phyloP scores from a whole-genome alignment of 805 yeast species.

The Cyberlindnera sargentensis region DNA sequence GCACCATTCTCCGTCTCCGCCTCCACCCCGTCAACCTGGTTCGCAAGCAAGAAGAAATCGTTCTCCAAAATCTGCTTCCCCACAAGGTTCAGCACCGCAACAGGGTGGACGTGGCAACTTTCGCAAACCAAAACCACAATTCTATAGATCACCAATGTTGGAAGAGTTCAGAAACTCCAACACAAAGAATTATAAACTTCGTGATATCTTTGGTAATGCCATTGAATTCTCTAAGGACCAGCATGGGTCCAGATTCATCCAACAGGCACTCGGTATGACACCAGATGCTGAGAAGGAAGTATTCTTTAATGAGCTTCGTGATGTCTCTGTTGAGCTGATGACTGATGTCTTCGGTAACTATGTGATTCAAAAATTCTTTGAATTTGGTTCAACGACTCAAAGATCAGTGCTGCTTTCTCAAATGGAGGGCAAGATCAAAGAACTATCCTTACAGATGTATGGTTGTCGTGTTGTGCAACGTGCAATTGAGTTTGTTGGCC shows the following conservation, averaged over 20 bases:
- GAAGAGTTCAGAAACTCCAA: conserved; percentile 73
- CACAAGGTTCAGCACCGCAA: conserved; percentile 11
- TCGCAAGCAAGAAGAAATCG: conserved; percentile 12
- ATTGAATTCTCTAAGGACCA: conserved; percentile 92
- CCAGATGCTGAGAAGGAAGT: conserved; percentile 65
- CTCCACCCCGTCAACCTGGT: neutral
- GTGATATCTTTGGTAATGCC: conserved; percentile 79
- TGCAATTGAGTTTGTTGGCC: conserved; percentile 69
- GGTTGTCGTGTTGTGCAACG: conserved; percentile 97
- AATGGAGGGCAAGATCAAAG: conserved; percentile 70
- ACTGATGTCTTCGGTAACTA: conserved; percentile 98
- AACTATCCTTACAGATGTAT: conserved; percentile 87
- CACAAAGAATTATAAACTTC: conserved; percentile 53
- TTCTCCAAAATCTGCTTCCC: conserved; percentile 21
- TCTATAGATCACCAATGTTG: conserved; percentile 68
- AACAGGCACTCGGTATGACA: conserved; percentile 70
- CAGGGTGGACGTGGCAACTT: conserved; percentile 2
- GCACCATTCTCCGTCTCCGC: conserved; percentile 4
- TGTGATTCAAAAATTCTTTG: conserved; percentile 91
- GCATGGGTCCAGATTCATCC: conserved; percentile 95
- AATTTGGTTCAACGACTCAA: conserved; percentile 68
- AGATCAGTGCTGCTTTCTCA: conserved; percentile 56
- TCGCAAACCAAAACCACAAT: conserved; percentile 33
- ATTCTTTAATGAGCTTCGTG: conserved; percentile 77
- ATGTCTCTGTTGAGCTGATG: conserved; percentile 69